Evolutionary conservation across 2,329 filamentous ascomycete genomes (phyloP).

Genomic region (Colletotrichum tamarilloi): DNA sequence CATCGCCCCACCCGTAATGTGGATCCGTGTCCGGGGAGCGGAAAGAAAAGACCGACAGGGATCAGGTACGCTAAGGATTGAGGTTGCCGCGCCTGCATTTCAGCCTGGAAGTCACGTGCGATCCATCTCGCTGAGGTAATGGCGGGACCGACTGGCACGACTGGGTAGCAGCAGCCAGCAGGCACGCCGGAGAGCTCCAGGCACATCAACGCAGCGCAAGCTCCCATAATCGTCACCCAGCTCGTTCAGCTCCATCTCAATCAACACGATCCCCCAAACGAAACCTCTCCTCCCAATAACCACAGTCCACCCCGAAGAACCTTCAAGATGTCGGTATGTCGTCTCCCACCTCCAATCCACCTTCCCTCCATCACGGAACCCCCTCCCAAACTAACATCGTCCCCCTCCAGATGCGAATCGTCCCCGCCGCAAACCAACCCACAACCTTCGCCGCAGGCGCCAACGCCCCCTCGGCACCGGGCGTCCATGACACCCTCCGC

Average conservation of each 20-base stretch:
- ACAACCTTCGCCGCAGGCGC: conserved; percentile 74
- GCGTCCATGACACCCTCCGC: conserved; percentile 93
- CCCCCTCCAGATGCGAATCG: conserved; percentile 77
- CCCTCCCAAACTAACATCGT: conserved; percentile 11
- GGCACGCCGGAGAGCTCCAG: conserved; percentile 31
- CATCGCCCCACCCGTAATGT: conserved; percentile 11
- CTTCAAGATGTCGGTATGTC: conserved; percentile 60
- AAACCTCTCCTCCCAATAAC: not conserved
- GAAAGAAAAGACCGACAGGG: conserved; percentile 18
- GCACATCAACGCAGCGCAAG: conserved; percentile 36
- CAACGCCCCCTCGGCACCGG: conserved; percentile 89
- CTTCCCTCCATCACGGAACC: not conserved
- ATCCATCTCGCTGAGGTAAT: not conserved
- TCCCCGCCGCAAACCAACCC: conserved; percentile 76
- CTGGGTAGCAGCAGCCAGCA: not conserved
- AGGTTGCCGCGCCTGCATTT: conserved; percentile 26
- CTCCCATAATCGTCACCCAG: conserved; percentile 21
- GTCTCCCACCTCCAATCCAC: not conserved
- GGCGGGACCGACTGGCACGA: not conserved
- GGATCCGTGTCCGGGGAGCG: conserved; percentile 3
- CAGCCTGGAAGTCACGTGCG: conserved; percentile 34
- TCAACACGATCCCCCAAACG: not conserved
- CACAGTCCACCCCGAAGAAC: not conserved
- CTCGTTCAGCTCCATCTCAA: conserved; percentile 13
- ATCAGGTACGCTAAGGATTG: not conserved